These are phyloP conservation scores for Firmiana major DNA, from an alignment of 345 rosid genomes.

Conservation along the genomic window DNA sequence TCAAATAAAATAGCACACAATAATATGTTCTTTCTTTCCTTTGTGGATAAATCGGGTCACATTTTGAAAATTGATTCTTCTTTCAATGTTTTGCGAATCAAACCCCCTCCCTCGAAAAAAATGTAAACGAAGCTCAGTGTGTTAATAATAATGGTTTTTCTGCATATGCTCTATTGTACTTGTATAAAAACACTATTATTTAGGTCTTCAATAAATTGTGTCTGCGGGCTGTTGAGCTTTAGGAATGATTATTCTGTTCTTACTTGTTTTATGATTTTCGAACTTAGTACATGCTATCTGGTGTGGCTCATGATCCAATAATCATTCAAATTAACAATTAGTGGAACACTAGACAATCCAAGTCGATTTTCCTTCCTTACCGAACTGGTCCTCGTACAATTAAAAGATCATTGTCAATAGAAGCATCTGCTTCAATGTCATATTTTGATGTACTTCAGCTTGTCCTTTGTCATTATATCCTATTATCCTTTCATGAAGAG, in stretches of 20 bases:
- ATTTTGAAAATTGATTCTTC: neutral
- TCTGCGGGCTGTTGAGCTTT: neutral
- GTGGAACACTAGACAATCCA: neutral
- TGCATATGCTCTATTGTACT: neutral
- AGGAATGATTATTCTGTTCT: neutral
- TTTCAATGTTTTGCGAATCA: neutral
- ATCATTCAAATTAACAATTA: neutral
- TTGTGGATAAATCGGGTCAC: neutral
- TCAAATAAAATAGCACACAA: slow-evolving; percentile 38
- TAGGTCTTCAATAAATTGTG: neutral
- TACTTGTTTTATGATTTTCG: neutral
- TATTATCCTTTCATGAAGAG: neutral
- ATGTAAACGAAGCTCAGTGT: neutral
- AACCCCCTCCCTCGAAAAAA: neutral
- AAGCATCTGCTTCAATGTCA: neutral
- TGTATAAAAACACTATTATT: neutral
- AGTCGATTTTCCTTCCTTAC: neutral
- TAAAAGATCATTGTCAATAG: neutral
- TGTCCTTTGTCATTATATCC: neutral
- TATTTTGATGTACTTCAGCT: neutral
- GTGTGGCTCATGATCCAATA: neutral
- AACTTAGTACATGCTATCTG: neutral
- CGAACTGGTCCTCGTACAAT: neutral
- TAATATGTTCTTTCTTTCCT: slow-evolving; percentile 5
- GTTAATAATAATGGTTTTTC: neutral